Conservation (phyloP, 148 eudicot genomes). For the Chenopodium suecicum region DNA sequence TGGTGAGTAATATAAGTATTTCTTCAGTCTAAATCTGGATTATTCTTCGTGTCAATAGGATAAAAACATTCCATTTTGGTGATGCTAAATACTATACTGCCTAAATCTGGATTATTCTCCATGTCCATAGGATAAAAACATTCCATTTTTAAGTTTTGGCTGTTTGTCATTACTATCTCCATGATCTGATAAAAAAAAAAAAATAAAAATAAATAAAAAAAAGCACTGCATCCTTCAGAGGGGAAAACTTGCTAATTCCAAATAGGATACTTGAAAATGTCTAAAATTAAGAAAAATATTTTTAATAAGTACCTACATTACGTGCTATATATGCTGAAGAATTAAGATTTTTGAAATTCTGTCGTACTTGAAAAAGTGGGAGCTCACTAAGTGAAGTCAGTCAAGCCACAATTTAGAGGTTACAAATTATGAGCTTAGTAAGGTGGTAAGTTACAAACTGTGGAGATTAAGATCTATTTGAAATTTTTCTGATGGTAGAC, state of each 20-base stretch:
- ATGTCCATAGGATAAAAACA: background rate
- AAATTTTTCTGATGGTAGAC: background rate
- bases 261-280: background rate
- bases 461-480: background rate
- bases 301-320: too few species aligned
- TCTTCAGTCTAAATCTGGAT: background rate
- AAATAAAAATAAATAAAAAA: too few species aligned
- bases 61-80: background rate
- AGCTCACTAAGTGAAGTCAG: background rate
- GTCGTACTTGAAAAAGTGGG: background rate
- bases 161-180: background rate
- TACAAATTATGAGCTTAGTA: too few species aligned
- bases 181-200: background rate
- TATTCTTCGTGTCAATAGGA: background rate
- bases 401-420: too few species aligned
- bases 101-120: background rate
- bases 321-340: background rate
- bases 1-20: constrained; percentile 55
- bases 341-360: background rate
- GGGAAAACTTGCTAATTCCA: background rate
- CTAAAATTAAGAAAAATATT: background rate
- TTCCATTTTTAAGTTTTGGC: background rate
- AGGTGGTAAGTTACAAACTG: too few species aligned
- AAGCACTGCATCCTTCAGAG: background rate
- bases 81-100: background rate